Base-by-base conservation (phyloP, 192 early-diverging fungal species). In the Helicostylum pulchrum region DNA sequence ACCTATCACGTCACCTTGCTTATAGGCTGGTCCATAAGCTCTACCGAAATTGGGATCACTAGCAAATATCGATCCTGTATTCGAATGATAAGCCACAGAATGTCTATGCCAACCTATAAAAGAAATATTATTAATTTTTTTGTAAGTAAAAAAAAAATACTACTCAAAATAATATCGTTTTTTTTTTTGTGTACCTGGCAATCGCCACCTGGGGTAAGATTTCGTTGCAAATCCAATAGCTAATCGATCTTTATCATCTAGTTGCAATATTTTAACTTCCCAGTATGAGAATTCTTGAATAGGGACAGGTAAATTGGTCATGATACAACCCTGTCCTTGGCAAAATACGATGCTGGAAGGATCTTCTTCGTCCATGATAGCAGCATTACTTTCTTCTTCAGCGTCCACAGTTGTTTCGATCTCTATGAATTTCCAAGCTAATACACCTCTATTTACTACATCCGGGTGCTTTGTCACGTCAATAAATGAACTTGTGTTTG, bases 1-100 rank as follows among this genome's bases (percentile, higher is more conserved):
- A 31, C 88, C 88, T 46, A 90, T 72, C 2, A 90, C 85, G 71
- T 90, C 88, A 32, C 88, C 88, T 47, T 85, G 84, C 62, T 84
- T 82, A 62, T 83, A 84, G 45, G 72, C 73, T 50, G 86, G 84
- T 34, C 88, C 88, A 71, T 84, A 82, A 9, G 73, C 71, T 53
- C 77, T 56, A 52, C 83, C 83, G 32, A 73, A 81, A 71, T 80
- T 85, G 2, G 81, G 85, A 45, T 81, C 83, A 75, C 86, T 90
- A 54, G 83, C 82, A 62, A 83, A 82, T 46, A 87, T 78, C n/a
- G 74, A 77, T 11, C 88, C 88, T 39, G 64, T 82, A 67, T 88
- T 72, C 9, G 81, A 80, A 67, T 82, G 84, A 74, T 87, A 90
- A 17, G 84, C 85, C 8, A 85, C 83, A 15, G 87, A 88, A 53